Base-by-base conservation (phyloP, 257 asterid genomes). In the Thymus mandschuricus region DNA sequence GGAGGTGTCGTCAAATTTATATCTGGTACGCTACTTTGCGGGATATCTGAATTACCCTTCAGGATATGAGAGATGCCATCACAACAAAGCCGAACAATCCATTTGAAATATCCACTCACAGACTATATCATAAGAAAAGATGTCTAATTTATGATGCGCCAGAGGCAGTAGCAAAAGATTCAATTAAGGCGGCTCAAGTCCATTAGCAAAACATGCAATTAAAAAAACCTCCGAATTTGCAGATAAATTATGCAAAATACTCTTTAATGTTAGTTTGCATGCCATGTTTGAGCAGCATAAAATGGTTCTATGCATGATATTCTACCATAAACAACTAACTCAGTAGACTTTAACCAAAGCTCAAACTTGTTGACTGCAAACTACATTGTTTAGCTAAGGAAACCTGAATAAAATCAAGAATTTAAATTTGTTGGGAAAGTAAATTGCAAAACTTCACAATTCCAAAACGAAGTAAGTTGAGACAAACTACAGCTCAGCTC, bases 61-160 rank as follows among this genome's bases (percentile, higher is more conserved):
- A 88, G 80, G 85, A 85, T 57, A 85, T n/a, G 84, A 84, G 81
- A 85, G 86, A 85, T 80, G 64, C 85, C 83, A 75, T 86, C 94
- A 89, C 71, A 80, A 84, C 81, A 84, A 68, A 77, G 84, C 76
- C 77, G 71, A 77, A 81, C 67, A 64, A 78, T 72, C 84, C 80
- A 73, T 78, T 81, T 74, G 78, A 78, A 76, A 83, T 68, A 74
- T 75, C 81, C 76, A 75, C 77, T 83, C 63, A 84, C 69, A 34
- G 80, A 85, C 85, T 75, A 84, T 62, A 78, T 46, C 78, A 78
- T 41, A 71, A 70, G 79, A 77, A 70, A 38, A 65, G 69, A 75
- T 48, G 70, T 64, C 79, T 72, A 75, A 75, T 67, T 75, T 40
- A 63, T 49, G 57, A 64, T 63, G 79, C 68, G 57, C 44, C 3